These are phyloP conservation scores for Xanthoconium stramineum DNA, from an alignment of 768 basidiomycete genomes.

Conservation along the genomic window DNA sequence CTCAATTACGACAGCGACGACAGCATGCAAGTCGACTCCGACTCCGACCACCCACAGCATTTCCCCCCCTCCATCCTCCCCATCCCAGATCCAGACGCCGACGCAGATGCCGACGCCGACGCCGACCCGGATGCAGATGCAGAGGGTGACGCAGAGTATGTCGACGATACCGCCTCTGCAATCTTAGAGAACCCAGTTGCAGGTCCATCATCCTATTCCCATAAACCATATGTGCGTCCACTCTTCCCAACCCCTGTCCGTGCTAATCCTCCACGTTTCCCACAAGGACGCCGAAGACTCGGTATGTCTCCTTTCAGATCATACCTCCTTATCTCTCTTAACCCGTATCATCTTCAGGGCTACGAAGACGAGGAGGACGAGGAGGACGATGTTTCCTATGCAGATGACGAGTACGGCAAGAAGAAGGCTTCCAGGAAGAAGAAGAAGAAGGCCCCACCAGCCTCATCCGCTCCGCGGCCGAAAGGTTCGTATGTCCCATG, in stretches of 20 bases:
- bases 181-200: slow-evolving; percentile 36
- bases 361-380: slow-evolving; percentile 66
- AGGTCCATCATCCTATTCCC: slow-evolving; percentile 43
- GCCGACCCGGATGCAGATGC: slow-evolving; percentile 45
- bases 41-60: slow-evolving; percentile 34
- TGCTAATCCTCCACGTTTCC: neutral
- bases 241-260: slow-evolving; percentile 5
- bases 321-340: slow-evolving; percentile 13
- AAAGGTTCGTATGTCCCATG: slow-evolving; percentile 46
- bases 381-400: slow-evolving; percentile 69
- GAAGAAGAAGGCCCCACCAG: slow-evolving; percentile 44
- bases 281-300: slow-evolving; percentile 33
- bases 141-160: slow-evolving; percentile 42
- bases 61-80: slow-evolving; percentile 16
- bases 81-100: slow-evolving; percentile 37
- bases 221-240: slow-evolving; percentile 59
- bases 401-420: slow-evolving; percentile 70
- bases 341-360: slow-evolving; percentile 48
- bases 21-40: slow-evolving; percentile 73
- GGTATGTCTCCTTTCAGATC: slow-evolving; percentile 19
- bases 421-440: slow-evolving; percentile 71
- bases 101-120: slow-evolving; percentile 61
- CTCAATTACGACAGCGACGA: slow-evolving; percentile 52
- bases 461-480: slow-evolving; percentile 47
- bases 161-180: slow-evolving; percentile 36